phyloP scores from a whole-genome alignment of 2,329 filamentous ascomycete genomes.

The Colletotrichum sansevieriae region DNA sequence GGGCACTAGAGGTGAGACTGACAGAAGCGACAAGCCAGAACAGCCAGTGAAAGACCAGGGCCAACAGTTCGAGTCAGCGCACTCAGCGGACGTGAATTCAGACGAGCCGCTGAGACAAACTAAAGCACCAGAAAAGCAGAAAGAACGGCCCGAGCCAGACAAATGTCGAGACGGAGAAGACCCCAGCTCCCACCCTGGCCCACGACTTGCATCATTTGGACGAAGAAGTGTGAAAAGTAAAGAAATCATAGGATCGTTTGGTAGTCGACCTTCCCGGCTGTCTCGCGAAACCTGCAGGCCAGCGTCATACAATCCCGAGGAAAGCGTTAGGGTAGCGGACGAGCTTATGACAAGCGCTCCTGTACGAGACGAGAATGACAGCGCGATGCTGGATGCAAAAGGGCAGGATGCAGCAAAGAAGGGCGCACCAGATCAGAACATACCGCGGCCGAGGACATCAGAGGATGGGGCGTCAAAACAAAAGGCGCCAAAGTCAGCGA shows the following conservation, averaged over 20 bases:
- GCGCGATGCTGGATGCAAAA: neutral
- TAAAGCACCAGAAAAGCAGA: no score
- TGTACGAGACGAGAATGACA: neutral
- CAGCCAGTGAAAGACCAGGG: neutral
- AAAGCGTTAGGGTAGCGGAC: neutral
- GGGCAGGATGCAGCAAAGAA: no score
- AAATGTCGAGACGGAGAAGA: neutral
- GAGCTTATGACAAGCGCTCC: neutral
- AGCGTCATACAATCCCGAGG: neutral
- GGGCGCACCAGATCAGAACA: no score
- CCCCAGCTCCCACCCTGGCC: conserved; percentile 42
- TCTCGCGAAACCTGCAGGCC: neutral
- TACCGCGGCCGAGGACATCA: neutral
- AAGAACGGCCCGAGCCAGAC: neutral
- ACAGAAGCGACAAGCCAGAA: neutral
- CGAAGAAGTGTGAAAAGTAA: conserved; percentile 60
- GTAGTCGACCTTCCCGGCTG: neutral
- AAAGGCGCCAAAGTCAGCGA: neutral
- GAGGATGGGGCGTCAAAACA: neutral
- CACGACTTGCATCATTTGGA: conserved; percentile 55
- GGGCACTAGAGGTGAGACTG: no score
- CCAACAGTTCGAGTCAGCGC: neutral
- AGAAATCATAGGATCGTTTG: conserved; percentile 59
- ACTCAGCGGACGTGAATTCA: neutral
- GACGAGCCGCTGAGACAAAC: neutral